Evolutionary conservation across 23 red algal species (phyloP).

Genomic region (Gracilaria domingensis): DNA sequence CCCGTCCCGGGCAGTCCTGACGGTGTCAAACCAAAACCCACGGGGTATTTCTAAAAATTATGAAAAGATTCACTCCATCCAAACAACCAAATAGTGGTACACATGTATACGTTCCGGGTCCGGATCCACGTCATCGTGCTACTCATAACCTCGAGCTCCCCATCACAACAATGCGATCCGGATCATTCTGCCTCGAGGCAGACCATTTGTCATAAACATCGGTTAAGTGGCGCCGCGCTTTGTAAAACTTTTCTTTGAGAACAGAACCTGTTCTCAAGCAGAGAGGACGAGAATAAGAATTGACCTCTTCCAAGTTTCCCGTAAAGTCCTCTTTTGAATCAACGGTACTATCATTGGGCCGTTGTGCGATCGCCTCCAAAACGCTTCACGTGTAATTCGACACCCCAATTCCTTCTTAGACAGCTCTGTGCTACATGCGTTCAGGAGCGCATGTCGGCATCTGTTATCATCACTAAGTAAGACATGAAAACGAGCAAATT

Average conservation of each 20-base stretch:
- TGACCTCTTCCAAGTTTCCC: neutral
- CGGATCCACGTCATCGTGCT: no score
- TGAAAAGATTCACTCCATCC: no score
- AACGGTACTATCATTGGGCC: neutral
- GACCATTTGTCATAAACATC: slow-evolving; percentile 24
- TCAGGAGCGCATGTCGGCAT: neutral
- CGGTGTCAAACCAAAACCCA: no score
- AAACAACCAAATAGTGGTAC: no score
- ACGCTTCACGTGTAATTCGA: neutral
- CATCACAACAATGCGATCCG: neutral
- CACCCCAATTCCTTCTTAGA: neutral
- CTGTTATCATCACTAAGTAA: neutral
- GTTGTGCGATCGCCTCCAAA: slow-evolving; percentile 5
- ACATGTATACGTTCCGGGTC: no score
- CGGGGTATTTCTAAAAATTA: no score
- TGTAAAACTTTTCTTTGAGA: slow-evolving; percentile 24
- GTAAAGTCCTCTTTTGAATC: neutral
- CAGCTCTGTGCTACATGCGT: neutral
- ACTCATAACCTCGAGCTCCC: no score
- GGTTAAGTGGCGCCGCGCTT: neutral
- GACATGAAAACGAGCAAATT: neutral
- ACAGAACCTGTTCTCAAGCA: neutral
- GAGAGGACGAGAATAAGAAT: neutral
- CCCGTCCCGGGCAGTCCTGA: no score
- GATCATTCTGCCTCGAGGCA: slow-evolving; percentile 44